Percentiles rank a stretch among this genome's conserved stretches.
These are phyloP conservation scores for Phytophthora pini DNA, from an alignment of 352 stramenopile species.

Conservation along the genomic window DNA sequence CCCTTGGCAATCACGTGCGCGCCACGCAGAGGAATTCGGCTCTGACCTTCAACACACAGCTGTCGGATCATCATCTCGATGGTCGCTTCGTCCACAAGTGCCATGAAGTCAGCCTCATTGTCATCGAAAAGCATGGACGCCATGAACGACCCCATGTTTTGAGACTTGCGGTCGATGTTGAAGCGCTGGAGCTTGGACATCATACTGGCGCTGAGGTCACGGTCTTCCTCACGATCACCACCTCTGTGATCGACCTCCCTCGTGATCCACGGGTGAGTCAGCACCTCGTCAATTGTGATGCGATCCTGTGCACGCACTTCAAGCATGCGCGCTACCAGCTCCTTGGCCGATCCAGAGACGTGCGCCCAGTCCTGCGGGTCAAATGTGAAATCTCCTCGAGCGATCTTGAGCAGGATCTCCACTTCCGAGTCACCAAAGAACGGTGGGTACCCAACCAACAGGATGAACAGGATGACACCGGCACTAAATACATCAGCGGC, in stretches of 20 bases:
- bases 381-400: slow-evolving; percentile 76
- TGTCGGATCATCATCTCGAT: slow-evolving; percentile 77
- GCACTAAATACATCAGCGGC: slow-evolving; percentile 81
- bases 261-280: slow-evolving; percentile 70
- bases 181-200: slow-evolving; percentile 75
- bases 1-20: slow-evolving; percentile 61
- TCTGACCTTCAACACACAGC: slow-evolving; percentile 54
- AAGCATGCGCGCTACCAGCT: slow-evolving; percentile 77
- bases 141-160: slow-evolving; percentile 79
- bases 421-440: slow-evolving; percentile 80
- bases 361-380: slow-evolving; percentile 65
- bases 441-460: slow-evolving; percentile 79
- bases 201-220: slow-evolving; percentile 44
- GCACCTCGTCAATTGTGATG: slow-evolving; percentile 71
- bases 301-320: slow-evolving; percentile 75
- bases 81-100: slow-evolving; percentile 60
- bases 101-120: slow-evolving; percentile 62
- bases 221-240: slow-evolving; percentile 15
- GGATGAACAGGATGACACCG: slow-evolving; percentile 84
- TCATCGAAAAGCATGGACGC: slow-evolving; percentile 57
- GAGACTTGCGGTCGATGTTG: slow-evolving; percentile 81
- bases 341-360: slow-evolving; percentile 63
- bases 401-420: slow-evolving; percentile 82
- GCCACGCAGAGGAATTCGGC: slow-evolving; percentile 51
- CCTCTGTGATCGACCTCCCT: slow-evolving; percentile 20